Conservation (phyloP, 2,329 filamentous ascomycete genomes). For the Paecilomyces sp. region DNA sequence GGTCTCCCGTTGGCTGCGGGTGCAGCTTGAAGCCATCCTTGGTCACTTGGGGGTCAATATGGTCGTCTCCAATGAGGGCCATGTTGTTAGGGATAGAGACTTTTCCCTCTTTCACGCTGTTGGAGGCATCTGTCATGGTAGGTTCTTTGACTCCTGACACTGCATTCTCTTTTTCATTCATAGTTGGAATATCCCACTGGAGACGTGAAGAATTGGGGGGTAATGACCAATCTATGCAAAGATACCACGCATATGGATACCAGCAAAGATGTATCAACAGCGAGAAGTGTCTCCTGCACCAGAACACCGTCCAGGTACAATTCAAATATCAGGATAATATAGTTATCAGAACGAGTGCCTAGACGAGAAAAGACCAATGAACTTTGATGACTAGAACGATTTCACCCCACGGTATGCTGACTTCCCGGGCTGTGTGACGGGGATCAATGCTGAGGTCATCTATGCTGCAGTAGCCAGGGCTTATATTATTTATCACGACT, state of each 20-base stretch:
- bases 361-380: too few species aligned
- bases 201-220: background rate
- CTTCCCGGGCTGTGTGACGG: background rate
- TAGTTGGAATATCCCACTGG: background rate
- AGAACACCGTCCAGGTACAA: background rate
- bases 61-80: slow-evolving; percentile 1
- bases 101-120: background rate
- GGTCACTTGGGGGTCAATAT: slow-evolving; percentile 8
- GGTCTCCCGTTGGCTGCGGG: slow-evolving; percentile 39
- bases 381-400: background rate
- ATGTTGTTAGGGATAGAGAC: background rate
- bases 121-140: background rate
- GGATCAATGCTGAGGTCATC: background rate
- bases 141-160: background rate
- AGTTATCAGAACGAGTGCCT: background rate
- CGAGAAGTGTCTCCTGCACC: background rate
- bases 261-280: background rate
- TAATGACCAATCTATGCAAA: background rate
- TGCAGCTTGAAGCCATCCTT: slow-evolving; percentile 26
- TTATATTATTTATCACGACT: background rate
- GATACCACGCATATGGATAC: background rate
- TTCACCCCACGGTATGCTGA: background rate
- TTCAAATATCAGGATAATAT: background rate
- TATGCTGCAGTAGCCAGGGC: background rate
- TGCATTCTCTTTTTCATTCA: background rate